Percentiles rank a stretch among this genome's conserved stretches.
Evolutionary conservation across 1,284 basidiomycete genomes (phyloP).

Genomic region (Boletus sp.): DNA sequence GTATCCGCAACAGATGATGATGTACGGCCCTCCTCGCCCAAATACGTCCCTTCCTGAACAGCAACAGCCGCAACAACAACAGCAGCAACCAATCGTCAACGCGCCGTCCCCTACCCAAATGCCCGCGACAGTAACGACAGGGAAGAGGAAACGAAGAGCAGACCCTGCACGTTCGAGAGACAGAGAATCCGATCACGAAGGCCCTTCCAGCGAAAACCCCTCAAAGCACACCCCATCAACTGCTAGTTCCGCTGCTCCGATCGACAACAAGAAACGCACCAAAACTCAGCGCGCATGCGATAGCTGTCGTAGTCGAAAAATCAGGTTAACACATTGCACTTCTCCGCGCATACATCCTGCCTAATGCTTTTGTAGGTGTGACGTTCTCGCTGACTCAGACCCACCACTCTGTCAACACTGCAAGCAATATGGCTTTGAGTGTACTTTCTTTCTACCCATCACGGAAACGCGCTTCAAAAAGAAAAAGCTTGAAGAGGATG

Average conservation of each 20-base stretch:
- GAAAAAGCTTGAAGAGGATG: conserved; percentile 75
- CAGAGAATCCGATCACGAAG: conserved; percentile 57
- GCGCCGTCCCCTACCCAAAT: conserved; percentile 36
- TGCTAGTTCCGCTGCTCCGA: conserved; percentile 28
- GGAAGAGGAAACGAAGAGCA: conserved; percentile 66
- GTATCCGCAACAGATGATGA: conserved; percentile 62
- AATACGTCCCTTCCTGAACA: conserved; percentile 31
- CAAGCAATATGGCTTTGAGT: conserved; percentile 87
- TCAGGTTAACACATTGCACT: conserved; percentile 47
- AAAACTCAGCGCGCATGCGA: conserved; percentile 91
- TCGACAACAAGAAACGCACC: conserved; percentile 78
- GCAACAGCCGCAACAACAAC: conserved; percentile 27
- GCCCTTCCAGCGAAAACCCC: conserved; percentile 45
- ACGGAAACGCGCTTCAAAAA: conserved; percentile 98
- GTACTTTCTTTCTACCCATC: conserved; percentile 96
- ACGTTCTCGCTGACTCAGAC: conserved; percentile 69
- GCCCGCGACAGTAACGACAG: conserved; percentile 32
- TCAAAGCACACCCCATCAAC: conserved; percentile 34
- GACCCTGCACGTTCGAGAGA: conserved; percentile 41
- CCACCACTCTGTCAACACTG: conserved; percentile 82
- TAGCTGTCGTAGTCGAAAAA: conserved; percentile 91
- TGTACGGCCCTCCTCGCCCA: conserved; percentile 51
- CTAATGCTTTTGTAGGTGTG: conserved; percentile 53
- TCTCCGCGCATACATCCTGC: conserved; percentile 15
- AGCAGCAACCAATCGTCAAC: conserved; percentile 27